phyloP scores from a whole-genome alignment of 225 moss, liverwort and hornwort genomes.

The Bryoerythrophyllum caledonicum region DNA sequence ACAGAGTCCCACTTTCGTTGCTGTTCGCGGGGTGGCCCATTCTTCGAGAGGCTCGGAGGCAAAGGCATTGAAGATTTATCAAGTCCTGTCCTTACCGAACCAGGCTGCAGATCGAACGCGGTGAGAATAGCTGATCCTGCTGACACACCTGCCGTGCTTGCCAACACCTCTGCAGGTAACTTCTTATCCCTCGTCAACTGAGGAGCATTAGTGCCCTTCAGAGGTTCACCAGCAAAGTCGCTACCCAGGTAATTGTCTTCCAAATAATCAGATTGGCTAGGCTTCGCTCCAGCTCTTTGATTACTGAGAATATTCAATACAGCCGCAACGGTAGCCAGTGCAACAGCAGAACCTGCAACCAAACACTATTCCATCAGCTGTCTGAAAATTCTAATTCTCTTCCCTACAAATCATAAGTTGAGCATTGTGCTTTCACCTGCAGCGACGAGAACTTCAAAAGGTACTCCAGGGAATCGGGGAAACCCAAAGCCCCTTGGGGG shows the following conservation, averaged over 20 bases:
- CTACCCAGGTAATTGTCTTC: constrained; percentile 20
- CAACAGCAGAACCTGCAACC: constrained; percentile 50
- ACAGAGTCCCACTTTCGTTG: constrained; percentile 19
- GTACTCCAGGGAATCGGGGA: constrained; percentile 42
- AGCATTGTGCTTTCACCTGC: constrained; percentile 33
- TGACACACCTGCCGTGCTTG: constrained; percentile 24
- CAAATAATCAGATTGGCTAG: constrained; percentile 8
- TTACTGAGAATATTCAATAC: constrained; percentile 36
- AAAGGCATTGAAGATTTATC: constrained; percentile 30
- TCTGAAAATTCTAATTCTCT: neutral
- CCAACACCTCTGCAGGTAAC: constrained; percentile 20
- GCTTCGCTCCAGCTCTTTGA: neutral
- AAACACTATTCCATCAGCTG: neutral
- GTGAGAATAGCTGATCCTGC: constrained; percentile 24
- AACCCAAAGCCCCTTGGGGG: constrained; percentile 30
- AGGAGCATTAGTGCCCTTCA: constrained; percentile 6
- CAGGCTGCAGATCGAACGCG: constrained; percentile 24
- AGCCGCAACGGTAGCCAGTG: constrained; percentile 39
- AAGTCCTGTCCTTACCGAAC: neutral
- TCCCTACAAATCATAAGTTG: neutral
- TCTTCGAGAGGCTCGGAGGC: constrained; percentile 39
- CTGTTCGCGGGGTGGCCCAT: neutral
- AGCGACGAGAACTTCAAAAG: constrained; percentile 39
- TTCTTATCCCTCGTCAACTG: constrained; percentile 15
- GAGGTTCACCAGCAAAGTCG: constrained; percentile 35